phyloP scores from a whole-genome alignment of 768 basidiomycete species.

The Hypsizygus marmoreus region DNA sequence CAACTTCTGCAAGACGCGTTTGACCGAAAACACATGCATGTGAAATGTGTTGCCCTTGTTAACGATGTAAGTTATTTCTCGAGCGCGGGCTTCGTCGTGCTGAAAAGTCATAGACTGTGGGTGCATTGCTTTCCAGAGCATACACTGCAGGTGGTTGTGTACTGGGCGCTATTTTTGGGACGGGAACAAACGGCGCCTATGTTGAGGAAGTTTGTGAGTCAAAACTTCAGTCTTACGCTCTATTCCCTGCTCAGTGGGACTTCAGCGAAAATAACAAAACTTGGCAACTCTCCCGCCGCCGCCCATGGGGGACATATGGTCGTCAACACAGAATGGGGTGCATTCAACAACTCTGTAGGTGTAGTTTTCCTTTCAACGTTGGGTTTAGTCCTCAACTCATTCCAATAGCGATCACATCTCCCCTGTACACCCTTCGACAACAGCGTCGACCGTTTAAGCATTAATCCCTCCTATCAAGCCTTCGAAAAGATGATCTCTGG shows the following conservation, averaged over 20 bases:
- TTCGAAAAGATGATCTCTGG: slow-evolving; percentile 99
- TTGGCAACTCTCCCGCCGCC: slow-evolving; percentile 62
- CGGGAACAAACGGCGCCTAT: slow-evolving; percentile 98
- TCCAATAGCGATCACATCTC: slow-evolving; percentile 68
- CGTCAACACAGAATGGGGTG: slow-evolving; percentile 98
- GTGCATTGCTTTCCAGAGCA: slow-evolving; percentile 88
- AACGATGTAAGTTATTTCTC: slow-evolving; percentile 71
- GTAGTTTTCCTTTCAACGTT: neutral
- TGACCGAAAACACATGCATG: slow-evolving; percentile 88
- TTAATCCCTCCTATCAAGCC: slow-evolving; percentile 90
- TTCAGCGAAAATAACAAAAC: slow-evolving; percentile 76
- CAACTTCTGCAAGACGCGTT: slow-evolving; percentile 90
- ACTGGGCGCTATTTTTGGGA: slow-evolving; percentile 93
- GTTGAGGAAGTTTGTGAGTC: slow-evolving; percentile 73
- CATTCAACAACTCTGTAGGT: slow-evolving; percentile 89
- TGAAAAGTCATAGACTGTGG: slow-evolving; percentile 72
- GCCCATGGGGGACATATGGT: slow-evolving; percentile 81
- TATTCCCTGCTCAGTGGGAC: neutral
- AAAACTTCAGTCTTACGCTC: neutral
- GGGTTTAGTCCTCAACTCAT: slow-evolving; percentile 4
- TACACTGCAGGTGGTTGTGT: slow-evolving; percentile 93
- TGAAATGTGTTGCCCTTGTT: slow-evolving; percentile 88
- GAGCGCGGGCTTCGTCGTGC: neutral
- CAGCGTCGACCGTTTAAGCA: slow-evolving; percentile 88
- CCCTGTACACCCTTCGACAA: slow-evolving; percentile 92